phyloP scores from a whole-genome alignment of 305 asterid genomes.

The Solanum hybrid region DNA sequence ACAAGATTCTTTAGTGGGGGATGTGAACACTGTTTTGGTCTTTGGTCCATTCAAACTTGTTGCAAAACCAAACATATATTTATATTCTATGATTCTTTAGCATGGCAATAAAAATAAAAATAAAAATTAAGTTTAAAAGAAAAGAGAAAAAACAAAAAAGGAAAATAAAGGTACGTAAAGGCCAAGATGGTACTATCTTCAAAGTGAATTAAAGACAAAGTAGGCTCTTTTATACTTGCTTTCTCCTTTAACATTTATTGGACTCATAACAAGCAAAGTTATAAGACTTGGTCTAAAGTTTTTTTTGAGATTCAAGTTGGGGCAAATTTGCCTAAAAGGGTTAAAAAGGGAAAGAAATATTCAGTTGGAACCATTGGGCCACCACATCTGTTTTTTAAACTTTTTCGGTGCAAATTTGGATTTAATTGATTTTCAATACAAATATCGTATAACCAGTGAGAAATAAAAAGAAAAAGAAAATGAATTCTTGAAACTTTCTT shows the following conservation, averaged over 20 bases:
- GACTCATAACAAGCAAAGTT: not conserved
- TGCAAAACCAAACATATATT: slow-evolving; percentile 22
- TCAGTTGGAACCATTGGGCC: not conserved
- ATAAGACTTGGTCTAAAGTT: slow-evolving; percentile 1
- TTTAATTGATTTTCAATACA: not conserved
- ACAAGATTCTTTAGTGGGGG: slow-evolving; percentile 36
- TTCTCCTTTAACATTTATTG: slow-evolving; percentile 1
- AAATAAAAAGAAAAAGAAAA: not conserved
- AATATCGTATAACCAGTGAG: not conserved
- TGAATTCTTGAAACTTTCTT: not conserved
- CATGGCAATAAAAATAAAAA: not conserved
- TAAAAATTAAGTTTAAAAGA: not conserved
- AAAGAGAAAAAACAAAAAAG: not conserved
- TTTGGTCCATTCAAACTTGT: slow-evolving; percentile 49
- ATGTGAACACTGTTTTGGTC: slow-evolving; percentile 46
- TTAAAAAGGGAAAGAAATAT: not conserved
- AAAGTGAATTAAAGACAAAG: slow-evolving; percentile 5
- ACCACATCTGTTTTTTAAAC: not conserved
- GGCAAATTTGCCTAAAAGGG: not conserved
- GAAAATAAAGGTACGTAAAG: slow-evolving; percentile 3
- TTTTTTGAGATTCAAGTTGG: slow-evolving; percentile 4
- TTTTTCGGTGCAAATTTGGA: not conserved
- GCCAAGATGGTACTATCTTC: not conserved
- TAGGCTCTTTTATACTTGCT: not conserved
- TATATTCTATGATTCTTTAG: slow-evolving; percentile 17